Conservation (phyloP, 768 basidiomycete genomes). For the Boletus rex-veris region DNA sequence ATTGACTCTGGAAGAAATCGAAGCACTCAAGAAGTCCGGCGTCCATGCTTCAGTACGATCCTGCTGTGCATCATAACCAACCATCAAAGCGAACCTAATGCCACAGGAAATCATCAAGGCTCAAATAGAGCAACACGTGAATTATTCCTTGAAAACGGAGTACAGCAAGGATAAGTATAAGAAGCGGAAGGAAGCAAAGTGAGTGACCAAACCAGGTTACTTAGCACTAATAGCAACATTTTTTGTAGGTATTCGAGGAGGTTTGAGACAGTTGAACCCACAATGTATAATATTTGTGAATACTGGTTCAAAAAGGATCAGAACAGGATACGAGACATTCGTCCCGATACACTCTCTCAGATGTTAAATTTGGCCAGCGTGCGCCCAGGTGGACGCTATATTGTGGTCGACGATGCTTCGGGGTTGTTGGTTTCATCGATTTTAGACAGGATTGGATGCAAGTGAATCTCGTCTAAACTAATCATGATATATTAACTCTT, state of each 20-base stretch:
- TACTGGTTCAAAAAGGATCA: conserved; percentile 89
- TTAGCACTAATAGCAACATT: not conserved
- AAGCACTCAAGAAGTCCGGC: conserved; percentile 77
- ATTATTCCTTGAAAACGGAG: conserved; percentile 92
- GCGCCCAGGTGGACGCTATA: conserved; percentile 79
- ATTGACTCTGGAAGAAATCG: conserved; percentile 79
- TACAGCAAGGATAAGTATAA: conserved; percentile 99
- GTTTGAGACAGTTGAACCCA: conserved; percentile 86
- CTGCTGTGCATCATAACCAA: conserved; percentile 1
- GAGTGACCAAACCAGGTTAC: conserved; percentile 22
- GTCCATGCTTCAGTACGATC: conserved; percentile 65
- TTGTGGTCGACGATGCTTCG: conserved; percentile 90
- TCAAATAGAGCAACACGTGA: conserved; percentile 91
- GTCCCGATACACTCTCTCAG: conserved; percentile 86
- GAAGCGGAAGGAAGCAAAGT: conserved; percentile 97
- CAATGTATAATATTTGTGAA: conserved; percentile 80
- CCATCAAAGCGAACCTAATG: conserved; percentile 10
- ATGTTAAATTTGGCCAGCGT: conserved; percentile 81
- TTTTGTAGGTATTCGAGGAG: conserved; percentile 73
- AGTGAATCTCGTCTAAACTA: conserved; percentile 11
- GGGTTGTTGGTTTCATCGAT: conserved; percentile 84
- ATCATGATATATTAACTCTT: not conserved
- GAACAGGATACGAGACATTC: conserved; percentile 74
- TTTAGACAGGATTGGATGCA: conserved; percentile 84
- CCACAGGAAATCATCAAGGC: conserved; percentile 87